Evolutionary conservation across 192 early-diverging fungal species (phyloP).

Genomic region (Phlyctochytrium planicorne): DNA sequence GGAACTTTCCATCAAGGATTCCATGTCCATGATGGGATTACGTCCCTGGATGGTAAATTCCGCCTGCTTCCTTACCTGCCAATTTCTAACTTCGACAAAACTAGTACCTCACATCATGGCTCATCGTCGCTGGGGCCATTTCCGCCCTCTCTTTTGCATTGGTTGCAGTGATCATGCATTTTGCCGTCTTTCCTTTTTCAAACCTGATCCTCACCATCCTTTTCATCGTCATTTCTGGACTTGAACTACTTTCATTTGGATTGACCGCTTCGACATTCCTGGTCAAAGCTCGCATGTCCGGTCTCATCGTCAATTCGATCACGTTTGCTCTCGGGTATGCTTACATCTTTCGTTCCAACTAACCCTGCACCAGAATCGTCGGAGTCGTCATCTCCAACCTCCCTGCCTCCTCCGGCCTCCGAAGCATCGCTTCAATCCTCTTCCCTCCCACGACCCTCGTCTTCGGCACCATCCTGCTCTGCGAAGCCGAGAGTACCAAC

Average conservation of each 20-base stretch:
- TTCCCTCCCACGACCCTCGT: neutral
- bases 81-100: too few species aligned
- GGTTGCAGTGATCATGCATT: neutral
- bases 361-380: too few species aligned
- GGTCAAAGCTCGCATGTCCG: neutral
- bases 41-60: neutral
- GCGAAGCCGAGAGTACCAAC: neutral
- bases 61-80: too few species aligned
- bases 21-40: conserved; percentile 1
- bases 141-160: neutral
- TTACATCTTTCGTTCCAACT: conserved; percentile 50
- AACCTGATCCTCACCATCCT: neutral
- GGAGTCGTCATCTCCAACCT: too few species aligned
- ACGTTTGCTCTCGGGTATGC: conserved; percentile 22
- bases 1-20: neutral
- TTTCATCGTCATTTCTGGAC: neutral
- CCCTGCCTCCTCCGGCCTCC: neutral
- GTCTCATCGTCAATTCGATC: neutral
- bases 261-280: neutral
- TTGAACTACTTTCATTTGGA: neutral
- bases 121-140: neutral
- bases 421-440: neutral
- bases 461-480: neutral
- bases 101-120: neutral
- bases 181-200: neutral